Conservation (phyloP, 768 basidiomycete genomes). For the Holtermanniella nyarrowii region DNA sequence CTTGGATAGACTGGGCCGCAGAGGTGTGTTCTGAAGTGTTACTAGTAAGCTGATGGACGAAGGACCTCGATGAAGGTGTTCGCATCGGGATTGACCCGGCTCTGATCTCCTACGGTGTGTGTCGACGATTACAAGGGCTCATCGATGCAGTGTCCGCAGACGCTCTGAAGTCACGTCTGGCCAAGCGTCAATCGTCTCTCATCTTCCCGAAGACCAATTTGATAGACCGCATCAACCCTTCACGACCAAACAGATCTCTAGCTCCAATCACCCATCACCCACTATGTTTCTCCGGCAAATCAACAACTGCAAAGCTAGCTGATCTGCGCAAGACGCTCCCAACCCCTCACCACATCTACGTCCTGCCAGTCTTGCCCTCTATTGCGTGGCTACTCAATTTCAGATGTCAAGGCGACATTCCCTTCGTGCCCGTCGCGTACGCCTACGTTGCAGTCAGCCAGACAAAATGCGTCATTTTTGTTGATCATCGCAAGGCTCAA, state of each 20-base stretch:
- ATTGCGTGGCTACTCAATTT: slow-evolving; percentile 82
- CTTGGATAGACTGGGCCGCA: not conserved
- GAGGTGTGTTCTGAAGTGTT: not conserved
- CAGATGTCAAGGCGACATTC: slow-evolving; percentile 71
- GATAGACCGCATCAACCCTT: slow-evolving; percentile 69
- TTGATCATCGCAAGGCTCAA: slow-evolving; percentile 46
- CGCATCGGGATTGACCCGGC: slow-evolving; percentile 76
- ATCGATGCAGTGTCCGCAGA: slow-evolving; percentile 40
- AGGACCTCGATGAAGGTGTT: slow-evolving; percentile 39
- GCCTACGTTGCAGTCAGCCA: slow-evolving; percentile 68
- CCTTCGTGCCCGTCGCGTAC: slow-evolving; percentile 84
- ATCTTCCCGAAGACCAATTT: slow-evolving; percentile 74
- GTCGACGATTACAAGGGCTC: slow-evolving; percentile 33
- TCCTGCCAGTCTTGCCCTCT: slow-evolving; percentile 48
- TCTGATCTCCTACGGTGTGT: slow-evolving; percentile 55
- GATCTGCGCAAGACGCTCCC: slow-evolving; percentile 46
- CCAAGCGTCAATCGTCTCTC: slow-evolving; percentile 53
- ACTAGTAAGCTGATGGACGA: too few species aligned
- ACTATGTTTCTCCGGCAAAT: slow-evolving; percentile 50
- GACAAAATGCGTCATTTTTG: slow-evolving; percentile 56
- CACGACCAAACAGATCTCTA: slow-evolving; percentile 60
- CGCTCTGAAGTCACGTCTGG: slow-evolving; percentile 51
- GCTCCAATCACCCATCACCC: slow-evolving; percentile 49
- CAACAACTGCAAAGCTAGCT: slow-evolving; percentile 57
- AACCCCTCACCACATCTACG: slow-evolving; percentile 47